Evolutionary conservation across 148 eudicot genomes (phyloP), one percentile per base, ranked within the genome.

Genomic region (Drosera capensis): DNA sequence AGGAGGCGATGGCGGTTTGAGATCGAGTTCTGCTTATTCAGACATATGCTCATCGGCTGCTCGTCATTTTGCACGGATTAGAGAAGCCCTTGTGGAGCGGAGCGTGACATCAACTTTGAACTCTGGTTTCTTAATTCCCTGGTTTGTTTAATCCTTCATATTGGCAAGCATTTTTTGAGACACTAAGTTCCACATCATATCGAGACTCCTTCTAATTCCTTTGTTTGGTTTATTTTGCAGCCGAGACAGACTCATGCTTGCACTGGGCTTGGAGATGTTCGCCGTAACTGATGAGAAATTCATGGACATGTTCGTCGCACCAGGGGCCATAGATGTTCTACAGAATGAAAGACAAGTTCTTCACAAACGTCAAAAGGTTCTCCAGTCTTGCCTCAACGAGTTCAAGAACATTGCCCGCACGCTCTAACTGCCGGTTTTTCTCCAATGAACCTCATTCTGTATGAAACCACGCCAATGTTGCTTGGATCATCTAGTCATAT

Each of bases 281-380:
- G 99, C 94, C 5, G 88, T 85, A 29, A 81, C 61, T 40, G 95
- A 92, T 26, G 93, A 75, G 49, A 92, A 76, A 53, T 92, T 92
- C 62, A 85, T 85, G 95, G 99, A 85, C 58, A 81, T 85, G 99
- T 92, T 92, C 62, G 88, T 92, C 35, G 95, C 83, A 26, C 95
- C 99, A 36, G 99, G 82, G 34, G 86, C 94, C 2, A 78, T 92
- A 26, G 95, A 92, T 48, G 43, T 45, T 39, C 87, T 92, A 37
- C 73, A 85, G 56, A 76, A 63, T 40, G 95, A 92, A 57, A 43
- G 56, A 40, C 82, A 70, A 18, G 78, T 95, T 26, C 87, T 90
- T 19, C 81, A 81, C 52, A 84, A 90, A 57, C 81, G 99, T 26
- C 99, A 92, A 55, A 92, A 92, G 65, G 67, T 70, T 38, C 69